Base-by-base conservation (phyloP, 305 asterid species). In the Vinca major region DNA sequence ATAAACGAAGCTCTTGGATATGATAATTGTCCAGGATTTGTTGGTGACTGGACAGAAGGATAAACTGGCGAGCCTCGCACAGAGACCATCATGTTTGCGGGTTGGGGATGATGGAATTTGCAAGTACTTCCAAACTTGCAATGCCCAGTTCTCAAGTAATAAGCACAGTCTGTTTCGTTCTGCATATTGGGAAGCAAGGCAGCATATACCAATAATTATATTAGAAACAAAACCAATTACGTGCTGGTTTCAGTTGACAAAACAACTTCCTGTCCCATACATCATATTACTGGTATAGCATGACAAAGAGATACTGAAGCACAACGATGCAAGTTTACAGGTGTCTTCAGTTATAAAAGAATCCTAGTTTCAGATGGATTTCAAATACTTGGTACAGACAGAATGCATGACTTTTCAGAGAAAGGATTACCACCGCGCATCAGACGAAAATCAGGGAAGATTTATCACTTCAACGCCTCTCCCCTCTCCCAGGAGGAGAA, bases 41-140 rank as follows among this genome's bases (percentile, higher is more conserved):
- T 87, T 71, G 96, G 91, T 71, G 98, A 88, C 68, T 84, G 92
- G 71, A 85, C 79, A 40, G 89, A 72, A 75, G 97, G 95, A 87
- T 94, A 91, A 71, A 86, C 88, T 75, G 97, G 86, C 81, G 99
- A 89, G 64, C 95, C 95, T 48, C 89, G 90, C 70, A 89, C 66
- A 70, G 98, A 71, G 73, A 91, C 92, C 98, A 89, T 89, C 92
- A 83, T 84, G 77, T 83, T 89, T 67, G 97, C 87, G 63, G 96
- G 98, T 79, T 88, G 97, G 66, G 99, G 96, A 75, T 94, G 99
- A 83, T 94, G 85, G 81, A 83, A 94, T 80, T 92, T 91, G 80
- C 99, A 94, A 73, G 96, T 89, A 84, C 84, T 82, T 75, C 96
- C 98, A 78, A 88, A 94, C 82, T 94, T 91, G 90, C 99, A 94